phyloP scores from a whole-genome alignment of 495 filamentous ascomycete species.

The Aspergillus diversus region DNA sequence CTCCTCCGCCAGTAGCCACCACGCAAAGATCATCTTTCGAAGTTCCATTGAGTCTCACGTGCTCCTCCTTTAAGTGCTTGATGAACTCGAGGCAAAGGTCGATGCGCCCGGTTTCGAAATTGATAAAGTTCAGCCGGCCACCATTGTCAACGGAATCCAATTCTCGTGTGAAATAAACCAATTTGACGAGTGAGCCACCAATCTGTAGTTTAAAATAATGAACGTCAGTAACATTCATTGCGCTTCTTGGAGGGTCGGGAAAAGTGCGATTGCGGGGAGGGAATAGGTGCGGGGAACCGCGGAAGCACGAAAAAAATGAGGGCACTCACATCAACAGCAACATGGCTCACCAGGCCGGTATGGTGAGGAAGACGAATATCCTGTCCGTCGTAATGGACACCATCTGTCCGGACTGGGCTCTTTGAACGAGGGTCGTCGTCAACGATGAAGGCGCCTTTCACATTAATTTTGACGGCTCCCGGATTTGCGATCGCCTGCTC shows the following conservation, averaged over 20 bases:
- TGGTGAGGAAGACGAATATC: slow-evolving; percentile 97
- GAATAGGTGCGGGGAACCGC: slow-evolving; percentile 36
- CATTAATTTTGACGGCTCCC: slow-evolving; percentile 88
- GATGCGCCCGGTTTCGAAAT: slow-evolving; percentile 92
- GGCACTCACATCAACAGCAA: slow-evolving; percentile 85
- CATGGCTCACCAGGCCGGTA: slow-evolving; percentile 89
- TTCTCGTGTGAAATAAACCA: slow-evolving; percentile 96
- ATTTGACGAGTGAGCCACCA: slow-evolving; percentile 90
- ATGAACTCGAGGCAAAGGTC: slow-evolving; percentile 91
- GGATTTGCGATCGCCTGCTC: slow-evolving; percentile 81
- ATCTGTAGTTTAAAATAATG: slow-evolving; percentile 62
- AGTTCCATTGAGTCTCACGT: slow-evolving; percentile 71
- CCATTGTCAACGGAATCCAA: slow-evolving; percentile 75
- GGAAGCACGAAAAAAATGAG: slow-evolving; percentile 19
- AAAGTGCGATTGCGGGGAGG: slow-evolving; percentile 39
- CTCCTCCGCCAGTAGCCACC: slow-evolving; percentile 93
- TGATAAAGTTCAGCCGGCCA: slow-evolving; percentile 90
- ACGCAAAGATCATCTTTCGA: slow-evolving; percentile 71
- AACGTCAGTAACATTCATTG: slow-evolving; percentile 29
- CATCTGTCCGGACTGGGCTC: slow-evolving; percentile 55
- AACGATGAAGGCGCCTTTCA: slow-evolving; percentile 93
- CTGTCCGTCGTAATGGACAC: slow-evolving; percentile 75
- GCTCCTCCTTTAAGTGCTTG: slow-evolving; percentile 75
- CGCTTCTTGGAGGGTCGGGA: slow-evolving; percentile 10
- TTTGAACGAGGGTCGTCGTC: slow-evolving; percentile 69